Evolutionary conservation across 768 basidiomycete species (phyloP).

Genomic region (Tephrocybe sp.): DNA sequence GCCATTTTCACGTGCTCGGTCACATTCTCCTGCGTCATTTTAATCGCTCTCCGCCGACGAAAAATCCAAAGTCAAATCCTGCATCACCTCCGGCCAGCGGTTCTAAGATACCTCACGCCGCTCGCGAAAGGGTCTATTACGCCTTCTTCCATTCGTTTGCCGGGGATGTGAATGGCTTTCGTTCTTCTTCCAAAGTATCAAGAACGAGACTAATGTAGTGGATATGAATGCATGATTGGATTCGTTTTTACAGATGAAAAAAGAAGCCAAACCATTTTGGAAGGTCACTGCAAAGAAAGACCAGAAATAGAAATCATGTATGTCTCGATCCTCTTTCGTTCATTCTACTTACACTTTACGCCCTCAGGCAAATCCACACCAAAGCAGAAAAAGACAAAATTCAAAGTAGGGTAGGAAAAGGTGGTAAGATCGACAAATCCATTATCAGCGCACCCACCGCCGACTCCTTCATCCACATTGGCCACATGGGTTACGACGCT

Average conservation of each 20-base stretch:
- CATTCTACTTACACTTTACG: neutral
- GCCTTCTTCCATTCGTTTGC: constrained; percentile 94
- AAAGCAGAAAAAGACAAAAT: constrained; percentile 55
- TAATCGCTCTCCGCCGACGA: constrained; percentile 66
- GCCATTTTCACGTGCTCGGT: neutral
- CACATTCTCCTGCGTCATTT: too few relatives aligned
- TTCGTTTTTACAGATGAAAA: constrained; percentile 86
- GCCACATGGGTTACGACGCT: constrained; percentile 92
- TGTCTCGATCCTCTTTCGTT: constrained; percentile 14
- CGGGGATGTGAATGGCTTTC: constrained; percentile 76
- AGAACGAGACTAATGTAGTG: neutral
- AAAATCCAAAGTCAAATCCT: constrained; percentile 74
- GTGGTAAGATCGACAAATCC: constrained; percentile 88
- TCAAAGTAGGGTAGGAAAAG: constrained; percentile 56
- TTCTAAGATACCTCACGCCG: constrained; percentile 79
- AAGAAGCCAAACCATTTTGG: constrained; percentile 79
- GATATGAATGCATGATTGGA: constrained; percentile 86
- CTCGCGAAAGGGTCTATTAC: constrained; percentile 87
- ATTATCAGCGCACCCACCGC: constrained; percentile 82
- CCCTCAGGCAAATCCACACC: constrained; percentile 39
- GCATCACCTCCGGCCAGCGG: too few relatives aligned
- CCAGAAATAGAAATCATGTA: constrained; percentile 52
- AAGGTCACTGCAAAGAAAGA: constrained; percentile 74
- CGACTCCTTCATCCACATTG: constrained; percentile 85
- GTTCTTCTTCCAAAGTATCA: neutral